Evolutionary conservation across 2,329 filamentous ascomycete genomes (phyloP), one percentile per base, ranked within the genome.

Genomic region (Cryphonectria nitschkei): DNA sequence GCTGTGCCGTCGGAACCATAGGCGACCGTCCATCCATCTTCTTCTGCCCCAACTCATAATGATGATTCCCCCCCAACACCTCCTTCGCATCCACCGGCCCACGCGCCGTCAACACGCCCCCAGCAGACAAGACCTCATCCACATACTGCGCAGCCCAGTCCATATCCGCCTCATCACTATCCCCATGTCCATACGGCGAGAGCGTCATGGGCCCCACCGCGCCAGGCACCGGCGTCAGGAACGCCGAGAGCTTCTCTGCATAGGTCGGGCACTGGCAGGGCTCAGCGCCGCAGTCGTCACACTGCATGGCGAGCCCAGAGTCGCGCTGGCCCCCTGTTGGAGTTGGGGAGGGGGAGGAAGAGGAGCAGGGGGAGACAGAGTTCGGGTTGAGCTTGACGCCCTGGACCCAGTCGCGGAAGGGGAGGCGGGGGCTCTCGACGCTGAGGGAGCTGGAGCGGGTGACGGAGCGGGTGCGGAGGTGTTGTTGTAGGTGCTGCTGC

Each of bases 371-470:
- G n/a, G 52, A 34, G n/a, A 26, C 5, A 2, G 61, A 26, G 13
- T 46, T 39, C 32, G 39, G 34, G 63, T 46, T 73, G 63, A 67
- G 65, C 37, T 69, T 71, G 46, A 71, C 63, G 50, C 69, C 66
- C 39, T 73, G 69, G 32, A 73, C 69, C 71, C 71, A 73, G 56
- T 73, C 71, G 41, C 64, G 70, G 64, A 73, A 73, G 6, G 71
- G 71, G 7, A 73, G 69, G 5, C 71, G 71, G 1, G 71, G 71
- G 43, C 71, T 73, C 63, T 73, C 71, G 41, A 73, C 63, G 58
- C 71, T 68, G 52, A 73, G 50, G 46, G 58, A 71, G 63, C 69
- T 73, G 37, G 71, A 68, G 34, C 71, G 69, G 22, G 71, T 67
- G n/a, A 56, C 32, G 7, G 66, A 39, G n/a, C 63, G 65, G 14